Evolutionary conservation across 2,329 filamentous ascomycete species (phyloP), one percentile per base, ranked within the genome.

Genomic region (Penicillium sp.): DNA sequence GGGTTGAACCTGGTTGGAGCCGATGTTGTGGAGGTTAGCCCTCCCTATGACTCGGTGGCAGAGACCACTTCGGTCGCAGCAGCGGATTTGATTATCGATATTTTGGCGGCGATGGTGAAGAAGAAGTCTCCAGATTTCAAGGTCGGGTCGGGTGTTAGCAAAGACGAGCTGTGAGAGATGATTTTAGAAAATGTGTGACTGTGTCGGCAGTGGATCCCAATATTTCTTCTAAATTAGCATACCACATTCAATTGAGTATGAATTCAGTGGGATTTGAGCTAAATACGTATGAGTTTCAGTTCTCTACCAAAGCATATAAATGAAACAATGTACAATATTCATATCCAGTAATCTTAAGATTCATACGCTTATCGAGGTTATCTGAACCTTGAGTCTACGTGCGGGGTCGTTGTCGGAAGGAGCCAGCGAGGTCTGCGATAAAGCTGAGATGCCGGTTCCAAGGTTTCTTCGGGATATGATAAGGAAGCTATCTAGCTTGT

Each of bases 11-110:
- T 38, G 37, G 37, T 38, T 38, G 37, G 37, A 38, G 37, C 37
- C 15, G 37, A 38, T 13, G 37, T 38, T 17, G 37, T 38, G 15
- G 37, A 38, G 15, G 37, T 38, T 6, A 38, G 37, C 37, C 37
- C 37, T 38, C 37, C 37, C 1, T 38, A 38, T 38, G 37, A 38
- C 37, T 17, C 37, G 15, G 37, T 38, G 15, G 37, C 37, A 38
- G 71, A 73, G 53, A 71, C 69, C 12, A 74, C 71, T 1, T 68
- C 68, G 3, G 59, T 75, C 17, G 72, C 72, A 2, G 73, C 71
- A 3, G 70, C 71, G n/a, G 69, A 74, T 61, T 60, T 73, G 59
- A 63, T 74, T 12, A 65, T 74, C 22, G 71, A 73, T 63, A 72
- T 73, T 24, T 44, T 74, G 53, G 70, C 71, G 8, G 63, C 70